Evolutionary conservation across 2,329 filamentous ascomycete species (phyloP), one percentile per base, ranked within the genome.

Genomic region (Hypoxylon sp.): DNA sequence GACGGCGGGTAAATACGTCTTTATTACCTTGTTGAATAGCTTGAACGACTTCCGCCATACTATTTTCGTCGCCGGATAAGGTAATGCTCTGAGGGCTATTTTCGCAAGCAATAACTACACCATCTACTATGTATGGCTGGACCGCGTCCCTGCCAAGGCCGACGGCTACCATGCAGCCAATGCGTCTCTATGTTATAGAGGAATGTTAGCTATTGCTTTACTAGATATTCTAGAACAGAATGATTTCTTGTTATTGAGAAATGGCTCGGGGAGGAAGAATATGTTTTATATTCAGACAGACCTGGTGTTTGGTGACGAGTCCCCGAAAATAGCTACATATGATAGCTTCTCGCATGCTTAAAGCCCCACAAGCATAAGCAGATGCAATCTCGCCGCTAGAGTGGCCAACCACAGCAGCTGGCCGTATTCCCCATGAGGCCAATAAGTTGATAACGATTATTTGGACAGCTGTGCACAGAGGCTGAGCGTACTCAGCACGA

Each of bases 351-450:
- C 68, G 48, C 4, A 76, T 70, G 0, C 74, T 72, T 1, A 84
- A 65, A 2, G 71, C 72, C 2, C 79, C 80, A 5, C 77, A 76
- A 2, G 81, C 80, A 53, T 82, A 83, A 0, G 82, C 82, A 0
- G 81, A 82, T 0, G 76, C 81, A 23, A 84, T 83, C 61, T 84
- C 82, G 3, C 82, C 82, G 3, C 79, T 81, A 0, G 73, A 75
- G 21, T 75, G 73, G 0, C 73, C 73, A 0, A 74, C 62, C 0
- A 72, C 70, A 1, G 67, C 50, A 7, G 30, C 4, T 2, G 72
- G 68, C 0, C 14, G 21, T 4, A 74, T 28, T 0, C 62, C 63
- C 19, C 58, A 60, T 0, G 14, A 9, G 1, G 17, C 14, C 0
- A 75, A 43, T 4, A 70, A 41, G 23, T 72, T 50, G 0, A 72